Evolutionary conservation across 345 rosid species (phyloP).

Genomic region (Ailanthus altissimus): DNA sequence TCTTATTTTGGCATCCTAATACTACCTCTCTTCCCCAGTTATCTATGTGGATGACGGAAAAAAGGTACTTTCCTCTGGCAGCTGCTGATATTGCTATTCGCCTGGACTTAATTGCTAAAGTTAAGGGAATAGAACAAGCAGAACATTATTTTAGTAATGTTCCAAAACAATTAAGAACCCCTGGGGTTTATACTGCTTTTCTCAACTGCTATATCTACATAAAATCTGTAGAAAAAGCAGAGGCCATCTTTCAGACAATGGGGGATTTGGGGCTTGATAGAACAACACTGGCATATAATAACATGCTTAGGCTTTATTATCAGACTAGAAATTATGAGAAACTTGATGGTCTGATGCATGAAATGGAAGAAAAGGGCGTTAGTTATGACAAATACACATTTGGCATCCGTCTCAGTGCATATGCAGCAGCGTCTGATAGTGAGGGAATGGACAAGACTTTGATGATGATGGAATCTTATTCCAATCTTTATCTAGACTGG

Average conservation of each 20-base stretch:
- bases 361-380: constrained; percentile 38
- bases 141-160: constrained; percentile 36
- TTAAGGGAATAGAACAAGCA: constrained; percentile 38
- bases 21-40: constrained; percentile 25
- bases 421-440: constrained; percentile 27
- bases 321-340: constrained; percentile 32
- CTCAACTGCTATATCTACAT: constrained; percentile 39
- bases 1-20: no score
- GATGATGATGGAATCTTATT: constrained; percentile 32
- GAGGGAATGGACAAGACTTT: constrained; percentile 32
- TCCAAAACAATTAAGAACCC: constrained; percentile 20
- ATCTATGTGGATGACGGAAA: constrained; percentile 48
- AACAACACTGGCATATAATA: constrained; percentile 21
- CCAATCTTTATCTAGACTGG: constrained; percentile 30
- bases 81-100: constrained; percentile 33
- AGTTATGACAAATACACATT: constrained; percentile 20
- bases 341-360: constrained; percentile 23
- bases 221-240: constrained; percentile 42
- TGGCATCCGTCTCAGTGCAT: constrained; percentile 30
- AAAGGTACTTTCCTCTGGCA: constrained; percentile 21
- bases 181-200: constrained; percentile 37
- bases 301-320: constrained; percentile 32
- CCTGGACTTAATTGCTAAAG: constrained; percentile 42
- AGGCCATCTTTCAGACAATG: constrained; percentile 37
- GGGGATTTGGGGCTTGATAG: constrained; percentile 31